These are phyloP conservation scores for Mycosarcoma mackinlayi DNA, from an alignment of 1,284 basidiomycete genomes.

Conservation along the genomic window DNA sequence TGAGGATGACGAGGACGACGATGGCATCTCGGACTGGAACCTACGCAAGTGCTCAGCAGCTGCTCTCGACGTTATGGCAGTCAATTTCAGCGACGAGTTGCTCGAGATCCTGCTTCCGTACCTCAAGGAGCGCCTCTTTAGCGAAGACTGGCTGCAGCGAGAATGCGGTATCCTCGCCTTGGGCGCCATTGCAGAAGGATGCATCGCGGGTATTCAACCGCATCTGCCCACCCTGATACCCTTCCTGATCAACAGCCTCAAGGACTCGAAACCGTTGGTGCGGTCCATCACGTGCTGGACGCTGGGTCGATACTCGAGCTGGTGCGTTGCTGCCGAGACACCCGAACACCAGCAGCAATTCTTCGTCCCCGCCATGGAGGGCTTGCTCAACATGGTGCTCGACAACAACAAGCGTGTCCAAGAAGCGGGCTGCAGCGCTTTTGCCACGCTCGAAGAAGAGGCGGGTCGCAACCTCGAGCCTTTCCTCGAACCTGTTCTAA, in stretches of 20 bases:
- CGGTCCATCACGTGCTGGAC: slow-evolving; percentile 99
- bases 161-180: slow-evolving; percentile 96
- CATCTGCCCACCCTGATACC: slow-evolving; percentile 92
- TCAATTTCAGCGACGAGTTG: slow-evolving; percentile 86
- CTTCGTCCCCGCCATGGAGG: slow-evolving; percentile 98
- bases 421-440: slow-evolving; percentile 98
- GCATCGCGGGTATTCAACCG: slow-evolving; percentile 93
- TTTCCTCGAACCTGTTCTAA: slow-evolving; percentile 92
- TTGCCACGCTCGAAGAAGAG: slow-evolving; percentile 98
- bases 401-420: slow-evolving; percentile 99
- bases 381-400: slow-evolving; percentile 95
- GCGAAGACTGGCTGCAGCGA: slow-evolving; percentile 89
- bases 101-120: slow-evolving; percentile 88
- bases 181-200: slow-evolving; percentile 98
- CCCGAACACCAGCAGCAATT: slow-evolving; percentile 87
- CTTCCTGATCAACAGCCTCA: slow-evolving; percentile 88
- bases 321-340: slow-evolving; percentile 83
- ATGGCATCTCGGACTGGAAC: slow-evolving; percentile 99
- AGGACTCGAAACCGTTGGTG: slow-evolving; percentile 94
- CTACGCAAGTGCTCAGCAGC: slow-evolving; percentile 97
- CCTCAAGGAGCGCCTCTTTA: slow-evolving; percentile 93
- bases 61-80: slow-evolving; percentile 94
- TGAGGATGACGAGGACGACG: slow-evolving; percentile 92
- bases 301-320: slow-evolving; percentile 95
- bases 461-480: slow-evolving; percentile 89